Evolutionary conservation across 371 early-diverging fungal species (phyloP), one percentile per base, ranked within the genome.

Genomic region (Funneliformis caledonium): DNA sequence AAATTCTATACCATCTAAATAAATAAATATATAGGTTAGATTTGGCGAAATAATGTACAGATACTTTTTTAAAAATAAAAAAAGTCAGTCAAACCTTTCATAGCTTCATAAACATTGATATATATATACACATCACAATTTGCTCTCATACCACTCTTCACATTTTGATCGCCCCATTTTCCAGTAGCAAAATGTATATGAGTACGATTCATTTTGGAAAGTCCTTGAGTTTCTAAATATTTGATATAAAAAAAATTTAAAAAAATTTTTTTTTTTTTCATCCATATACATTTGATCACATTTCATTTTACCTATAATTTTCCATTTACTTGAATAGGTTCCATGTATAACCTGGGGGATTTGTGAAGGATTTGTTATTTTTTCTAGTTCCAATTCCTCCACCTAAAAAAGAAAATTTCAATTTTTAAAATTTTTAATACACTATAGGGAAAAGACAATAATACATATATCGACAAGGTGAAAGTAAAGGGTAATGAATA

Each of bases 171-270:
- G 11, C 92, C 92, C 0, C 88, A 91, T 67, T 90, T 82, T 0
- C 96, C 97, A 2, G 87, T 73, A 0, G 97, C 95, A 83, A 94
- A 91, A 82, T 97, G 98, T 68, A 97, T 95, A 86, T 97, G 96
- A 64, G 93, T 93, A 56, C 98, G 90, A n/a, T 69, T 72, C 97
- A 97, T 97, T 31, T 81, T 84, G 8, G 85, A 88, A 33, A 97
- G 85, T 1, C 97, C 97, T 10, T 88, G 69, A 11, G 81, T 65
- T 68, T 81, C 89, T 84, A 85, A n/a, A 62, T 26, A 37, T 62
- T 33, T 4, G 8, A 33, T 37, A 10, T 33, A 3, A 14, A 4
- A 52, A 52, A 67, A 33, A 16, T 67, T 62, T 31, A 31, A 64
- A 11, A 10, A 64, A 31, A 31, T 10, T 31, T 64, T 4, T 14